phyloP scores from a whole-genome alignment of 169 alveolate species.

The Cryptosporidium muris region DNA sequence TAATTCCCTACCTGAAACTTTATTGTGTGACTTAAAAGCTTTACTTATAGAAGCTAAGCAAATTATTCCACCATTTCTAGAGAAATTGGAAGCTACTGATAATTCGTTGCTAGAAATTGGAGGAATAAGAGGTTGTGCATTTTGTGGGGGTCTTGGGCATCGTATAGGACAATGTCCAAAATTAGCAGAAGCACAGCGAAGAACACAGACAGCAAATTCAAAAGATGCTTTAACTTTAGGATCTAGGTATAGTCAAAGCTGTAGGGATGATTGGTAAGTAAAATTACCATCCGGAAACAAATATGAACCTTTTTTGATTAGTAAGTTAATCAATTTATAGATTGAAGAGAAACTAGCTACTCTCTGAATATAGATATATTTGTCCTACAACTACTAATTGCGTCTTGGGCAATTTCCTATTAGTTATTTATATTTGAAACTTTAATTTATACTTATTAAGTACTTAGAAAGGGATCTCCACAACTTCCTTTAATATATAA shows the following conservation, averaged over 20 bases:
- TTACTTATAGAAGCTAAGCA: constrained; percentile 90
- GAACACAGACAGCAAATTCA: constrained; percentile 47
- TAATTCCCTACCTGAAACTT: constrained; percentile 81
- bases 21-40: constrained; percentile 88
- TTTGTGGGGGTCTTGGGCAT: constrained; percentile 93
- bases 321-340: no score
- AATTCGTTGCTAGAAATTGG: constrained; percentile 81
- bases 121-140: constrained; percentile 92
- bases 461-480: no score
- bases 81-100: constrained; percentile 81
- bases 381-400: no score
- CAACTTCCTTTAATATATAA: no score
- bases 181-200: constrained; percentile 76
- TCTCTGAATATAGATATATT: no score
- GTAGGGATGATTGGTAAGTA: constrained; percentile 57
- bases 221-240: constrained; percentile 63
- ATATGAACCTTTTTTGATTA: no score
- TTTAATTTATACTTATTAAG: no score
- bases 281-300: neutral
- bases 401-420: no score
- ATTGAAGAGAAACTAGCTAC: no score
- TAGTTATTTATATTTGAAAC: no score
- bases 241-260: constrained; percentile 42
- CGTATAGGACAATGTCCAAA: constrained; percentile 90
- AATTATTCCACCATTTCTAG: constrained; percentile 86